Base-by-base conservation (phyloP, 2,329 filamentous ascomycete genomes). In the Colletotrichum sp. region DNA sequence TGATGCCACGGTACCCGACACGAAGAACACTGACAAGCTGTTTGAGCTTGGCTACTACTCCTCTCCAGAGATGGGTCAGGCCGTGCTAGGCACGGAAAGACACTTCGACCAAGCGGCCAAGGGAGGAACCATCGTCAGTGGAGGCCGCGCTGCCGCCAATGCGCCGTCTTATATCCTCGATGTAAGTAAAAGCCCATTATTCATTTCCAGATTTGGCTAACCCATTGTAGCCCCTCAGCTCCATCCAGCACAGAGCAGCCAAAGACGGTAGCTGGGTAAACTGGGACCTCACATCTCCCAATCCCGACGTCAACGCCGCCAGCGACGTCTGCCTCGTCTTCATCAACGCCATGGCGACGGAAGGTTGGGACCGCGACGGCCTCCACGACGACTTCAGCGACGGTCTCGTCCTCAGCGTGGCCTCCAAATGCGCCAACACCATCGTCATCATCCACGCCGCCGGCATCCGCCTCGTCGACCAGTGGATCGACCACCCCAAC, bases 241-340 rank as follows among this genome's bases (percentile, higher is more conserved):
- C 91, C 0, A 85, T 93, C n/a, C 90, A 92, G 71, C 86, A 89
- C 21, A 86, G 88, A 38, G 90, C 89, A 0, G 84, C 84, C 16
- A 81, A 85, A 4, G 91, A 93, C 75, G 86, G 86, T n/a, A 91
- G 90, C 0, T 88, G 88, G 3, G 80, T 94, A 1, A 90, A 89
- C 80, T 92, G 90, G 87, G 92, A 94, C 80, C 90, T 93, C 75
- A 80, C 81, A 13, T 87, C 83, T 2, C 79, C 81, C 1, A 81
- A 85, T 1, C 91, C 92, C 0, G 79, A 83, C 13, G 88, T 93
- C 8, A 85, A 89, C 61, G 76, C 72, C 7, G 72, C 67, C 3
- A 87, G 89, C 3, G 89, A 96, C 79, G 88, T 95, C 8, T 97
- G 95, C 78, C 83, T 93, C 5, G 90, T 93, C 1, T 91, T 94